Base-by-base conservation (phyloP, 2,329 filamentous ascomycete species). In the Ophidiomyces ophidiicola region DNA sequence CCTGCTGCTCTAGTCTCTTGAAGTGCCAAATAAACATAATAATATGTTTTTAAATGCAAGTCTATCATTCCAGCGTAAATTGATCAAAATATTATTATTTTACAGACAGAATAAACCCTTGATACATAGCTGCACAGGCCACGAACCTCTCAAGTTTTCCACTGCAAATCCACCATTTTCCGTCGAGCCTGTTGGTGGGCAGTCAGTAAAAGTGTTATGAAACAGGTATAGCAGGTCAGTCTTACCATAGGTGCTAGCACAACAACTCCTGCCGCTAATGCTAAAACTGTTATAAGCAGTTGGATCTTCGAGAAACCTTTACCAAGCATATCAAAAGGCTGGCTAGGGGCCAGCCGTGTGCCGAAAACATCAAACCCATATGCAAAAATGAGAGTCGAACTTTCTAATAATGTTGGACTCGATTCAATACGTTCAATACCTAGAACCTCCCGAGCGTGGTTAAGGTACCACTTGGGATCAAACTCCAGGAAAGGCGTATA, bases 251-350 rank as follows among this genome's bases (percentile, higher is more conserved):
- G 90, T 38, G 79, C 79, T 53, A 96, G 67, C 41, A 83, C 73
- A 47, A 78, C 59, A 11, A 94, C 88, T 32, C 85, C 86, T 26
- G 74, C 70, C 32, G 74, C 74, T 49, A 96, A 68, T 12, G 84
- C 88, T 28, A 81, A 68, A 25, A 98, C 86, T 1, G 90, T 98
- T 11, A 74, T 69, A 25, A 94, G 60, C 54, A 98, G 74, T 50
- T 86, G 82, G 41, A 86, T 56, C 68, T 93, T 94, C 57, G 88
- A 90, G 61, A 98, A 98, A 2, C 84, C 83, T 62, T 86, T 90
- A 46, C 86, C 90, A 11, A 98, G 66, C 29, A 96, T 76, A 63
- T 98, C 90, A 59, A 98, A 98, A 11, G 82, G 74, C 50, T 82
- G 77, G 59, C 85, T 94, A 1, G 90, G 90, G n/a, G 80, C 76